These are phyloP conservation scores for Globisporangium canariense DNA, from an alignment of 352 stramenopile species.

Conservation along the genomic window DNA sequence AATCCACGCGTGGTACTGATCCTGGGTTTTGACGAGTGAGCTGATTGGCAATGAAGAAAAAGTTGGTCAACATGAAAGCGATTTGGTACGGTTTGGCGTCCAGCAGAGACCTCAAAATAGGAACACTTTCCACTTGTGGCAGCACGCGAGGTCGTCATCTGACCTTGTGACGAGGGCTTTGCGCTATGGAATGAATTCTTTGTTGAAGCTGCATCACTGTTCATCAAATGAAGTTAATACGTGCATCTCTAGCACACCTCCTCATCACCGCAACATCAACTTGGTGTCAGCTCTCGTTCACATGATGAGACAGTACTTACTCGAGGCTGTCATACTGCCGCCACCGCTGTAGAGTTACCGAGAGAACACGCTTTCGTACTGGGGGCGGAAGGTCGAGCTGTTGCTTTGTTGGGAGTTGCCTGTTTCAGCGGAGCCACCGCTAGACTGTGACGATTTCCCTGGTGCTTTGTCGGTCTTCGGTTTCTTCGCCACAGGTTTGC, in stretches of 20 bases:
- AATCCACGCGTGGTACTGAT: not conserved
- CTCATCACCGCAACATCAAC: not conserved
- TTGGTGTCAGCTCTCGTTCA: not conserved
- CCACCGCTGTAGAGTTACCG: slow-evolving; percentile 22
- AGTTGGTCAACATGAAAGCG: not conserved
- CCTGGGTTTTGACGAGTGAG: not conserved
- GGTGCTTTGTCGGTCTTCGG: slow-evolving; percentile 16
- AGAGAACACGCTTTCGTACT: slow-evolving; percentile 69
- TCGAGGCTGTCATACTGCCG: not conserved
- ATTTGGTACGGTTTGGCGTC: not conserved
- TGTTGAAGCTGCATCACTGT: not conserved
- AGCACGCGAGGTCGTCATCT: not conserved
- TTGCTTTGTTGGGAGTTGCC: not conserved
- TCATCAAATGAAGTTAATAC: not conserved
- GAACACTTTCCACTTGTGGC: not conserved
- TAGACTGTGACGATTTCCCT: slow-evolving; percentile 11
- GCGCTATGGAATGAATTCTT: not conserved
- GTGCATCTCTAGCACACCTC: not conserved
- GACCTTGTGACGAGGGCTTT: not conserved
- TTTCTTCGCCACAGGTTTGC: slow-evolving; percentile 15
- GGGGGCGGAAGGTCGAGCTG: slow-evolving; percentile 34
- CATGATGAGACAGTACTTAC: not conserved
- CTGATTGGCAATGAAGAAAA: not conserved
- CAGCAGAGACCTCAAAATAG: not conserved
- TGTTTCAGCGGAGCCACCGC: not conserved